phyloP scores from a whole-genome alignment of 306 rosid genomes.

The Mimosa bimucronata region DNA sequence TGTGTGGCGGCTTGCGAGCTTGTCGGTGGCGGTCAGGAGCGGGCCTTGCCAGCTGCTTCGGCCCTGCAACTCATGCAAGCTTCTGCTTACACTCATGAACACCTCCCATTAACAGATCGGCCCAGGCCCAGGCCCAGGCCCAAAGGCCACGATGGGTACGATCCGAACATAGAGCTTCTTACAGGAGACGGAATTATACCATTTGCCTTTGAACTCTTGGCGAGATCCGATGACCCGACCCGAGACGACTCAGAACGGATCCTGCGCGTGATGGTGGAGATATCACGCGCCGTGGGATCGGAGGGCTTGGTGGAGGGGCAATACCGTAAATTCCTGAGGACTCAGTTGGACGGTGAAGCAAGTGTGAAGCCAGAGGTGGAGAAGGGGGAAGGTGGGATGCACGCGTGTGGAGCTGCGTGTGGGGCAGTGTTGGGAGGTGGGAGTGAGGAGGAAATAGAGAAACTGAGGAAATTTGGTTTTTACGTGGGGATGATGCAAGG shows the following conservation, averaged over 20 bases:
- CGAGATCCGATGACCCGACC: slow-evolving; percentile 41
- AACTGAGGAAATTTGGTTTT: background rate
- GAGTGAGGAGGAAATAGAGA: slow-evolving; percentile 55
- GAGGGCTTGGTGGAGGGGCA: slow-evolving; percentile 52
- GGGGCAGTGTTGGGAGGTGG: slow-evolving; percentile 80
- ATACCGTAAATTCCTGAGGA: background rate
- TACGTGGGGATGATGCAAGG: slow-evolving; percentile 1
- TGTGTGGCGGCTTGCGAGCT: slow-evolving; percentile 77
- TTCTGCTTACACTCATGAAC: slow-evolving; percentile 45
- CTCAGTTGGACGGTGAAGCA: slow-evolving; percentile 20
- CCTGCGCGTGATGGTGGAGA: slow-evolving; percentile 56
- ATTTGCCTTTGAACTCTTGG: slow-evolving; percentile 56
- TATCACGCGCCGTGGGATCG: slow-evolving; percentile 64
- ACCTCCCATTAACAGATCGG: slow-evolving; percentile 46
- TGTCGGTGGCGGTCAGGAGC: slow-evolving; percentile 54
- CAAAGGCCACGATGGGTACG: background rate
- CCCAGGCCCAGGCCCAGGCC: slow-evolving; percentile 29
- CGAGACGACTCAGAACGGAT: slow-evolving; percentile 45
- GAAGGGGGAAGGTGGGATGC: slow-evolving; percentile 62
- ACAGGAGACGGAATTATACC: slow-evolving; percentile 56
- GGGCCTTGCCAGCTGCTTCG: slow-evolving; percentile 70
- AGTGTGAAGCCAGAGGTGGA: slow-evolving; percentile 13
- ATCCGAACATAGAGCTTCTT: slow-evolving; percentile 55
- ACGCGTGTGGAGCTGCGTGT: slow-evolving; percentile 73
- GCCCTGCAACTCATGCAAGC: slow-evolving; percentile 55